Conservation (phyloP, 73 alveolate species). For the Uronychia binucleata region DNA sequence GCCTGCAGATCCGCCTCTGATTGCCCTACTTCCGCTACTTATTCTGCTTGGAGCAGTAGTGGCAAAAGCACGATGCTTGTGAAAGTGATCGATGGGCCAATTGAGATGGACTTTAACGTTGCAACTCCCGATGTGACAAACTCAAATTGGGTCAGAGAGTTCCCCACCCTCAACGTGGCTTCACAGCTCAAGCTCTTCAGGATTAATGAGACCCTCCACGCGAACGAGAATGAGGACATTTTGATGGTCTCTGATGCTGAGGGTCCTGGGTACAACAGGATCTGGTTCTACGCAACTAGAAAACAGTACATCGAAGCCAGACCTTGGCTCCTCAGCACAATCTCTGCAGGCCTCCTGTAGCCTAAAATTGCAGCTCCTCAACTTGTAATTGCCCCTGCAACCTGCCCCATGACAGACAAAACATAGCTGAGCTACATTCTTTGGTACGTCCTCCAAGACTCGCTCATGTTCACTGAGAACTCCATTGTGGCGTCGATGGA, state of each 20-base stretch:
- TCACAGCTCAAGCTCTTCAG: background rate
- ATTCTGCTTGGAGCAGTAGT: too few relatives aligned
- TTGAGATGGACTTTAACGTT: background rate
- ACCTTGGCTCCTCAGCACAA: constrained; percentile 18
- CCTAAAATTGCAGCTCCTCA: background rate
- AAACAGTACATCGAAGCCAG: constrained; percentile 8
- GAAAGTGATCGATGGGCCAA: background rate
- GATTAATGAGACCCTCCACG: background rate
- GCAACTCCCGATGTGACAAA: background rate
- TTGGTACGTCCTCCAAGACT: background rate
- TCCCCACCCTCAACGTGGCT: constrained; percentile 1
- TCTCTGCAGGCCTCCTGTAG: constrained; percentile 1
- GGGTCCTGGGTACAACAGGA: constrained; percentile 5
- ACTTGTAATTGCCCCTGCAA: background rate
- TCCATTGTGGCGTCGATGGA: background rate
- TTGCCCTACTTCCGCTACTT: too few relatives aligned
- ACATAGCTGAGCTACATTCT: too few relatives aligned
- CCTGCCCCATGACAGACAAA: background rate
- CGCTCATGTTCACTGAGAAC: background rate
- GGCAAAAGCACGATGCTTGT: too few relatives aligned
- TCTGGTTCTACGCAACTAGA: constrained; percentile 10
- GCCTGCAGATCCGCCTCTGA: too few relatives aligned
- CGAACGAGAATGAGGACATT: background rate
- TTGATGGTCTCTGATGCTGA: background rate
- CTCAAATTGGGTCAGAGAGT: background rate